Percentiles rank a stretch among this genome's conserved stretches.
Conservation (phyloP, 2,329 filamentous ascomycete genomes). For the Cephalotrichum gorgonifer region DNA sequence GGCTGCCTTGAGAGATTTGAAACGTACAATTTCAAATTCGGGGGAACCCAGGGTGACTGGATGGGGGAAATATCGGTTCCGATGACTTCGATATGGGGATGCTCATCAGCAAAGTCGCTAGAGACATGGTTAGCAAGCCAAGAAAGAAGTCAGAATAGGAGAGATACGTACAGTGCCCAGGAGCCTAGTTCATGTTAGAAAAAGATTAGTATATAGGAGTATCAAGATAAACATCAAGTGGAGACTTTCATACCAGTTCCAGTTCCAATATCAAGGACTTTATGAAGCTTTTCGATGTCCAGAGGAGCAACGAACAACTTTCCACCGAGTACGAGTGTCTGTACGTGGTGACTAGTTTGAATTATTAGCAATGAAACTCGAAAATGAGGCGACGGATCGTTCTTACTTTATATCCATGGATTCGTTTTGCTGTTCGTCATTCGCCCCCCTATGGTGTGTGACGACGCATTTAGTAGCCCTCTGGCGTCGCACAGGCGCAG, state of each 20-base stretch:
- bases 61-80: constrained; percentile 48
- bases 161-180: constrained; percentile 38
- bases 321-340: constrained; percentile 12
- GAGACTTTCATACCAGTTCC: constrained; percentile 32
- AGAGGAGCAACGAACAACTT: constrained; percentile 15
- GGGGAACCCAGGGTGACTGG: constrained; percentile 39
- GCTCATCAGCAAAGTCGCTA: constrained; percentile 37
- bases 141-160: neutral
- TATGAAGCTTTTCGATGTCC: constrained; percentile 6
- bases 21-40: constrained; percentile 30
- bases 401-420: constrained; percentile 12
- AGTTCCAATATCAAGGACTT: constrained; percentile 37
- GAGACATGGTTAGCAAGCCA: constrained; percentile 12
- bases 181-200: constrained; percentile 15
- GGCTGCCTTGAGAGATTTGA: constrained; percentile 23
- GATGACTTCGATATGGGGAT: constrained; percentile 29
- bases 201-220: neutral
- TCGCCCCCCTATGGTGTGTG: constrained; percentile 5
- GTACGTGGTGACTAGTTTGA: constrained; percentile 11
- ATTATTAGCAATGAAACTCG: neutral
- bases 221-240: neutral
- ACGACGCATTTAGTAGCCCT: neutral
- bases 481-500: no score
- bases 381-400: neutral
- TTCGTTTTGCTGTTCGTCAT: constrained; percentile 9